Evolutionary conservation across 1,139 yeast genomes (phyloP).

Genomic region (Kurtzmaniella quercitrusa): DNA sequence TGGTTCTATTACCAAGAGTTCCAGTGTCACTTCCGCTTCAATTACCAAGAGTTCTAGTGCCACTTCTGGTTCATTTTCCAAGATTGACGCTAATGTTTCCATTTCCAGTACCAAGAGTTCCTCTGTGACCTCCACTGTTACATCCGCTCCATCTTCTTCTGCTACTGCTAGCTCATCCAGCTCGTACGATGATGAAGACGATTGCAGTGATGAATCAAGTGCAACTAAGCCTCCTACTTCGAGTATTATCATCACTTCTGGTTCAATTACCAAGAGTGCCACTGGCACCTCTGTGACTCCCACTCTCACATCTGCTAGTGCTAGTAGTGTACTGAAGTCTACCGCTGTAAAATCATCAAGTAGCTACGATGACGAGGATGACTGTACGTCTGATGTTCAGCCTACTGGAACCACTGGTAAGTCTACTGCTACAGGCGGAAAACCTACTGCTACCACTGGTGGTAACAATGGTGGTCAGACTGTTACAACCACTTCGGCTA

Average conservation of each 20-base stretch:
- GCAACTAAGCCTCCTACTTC: not conserved
- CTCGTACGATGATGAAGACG: not conserved
- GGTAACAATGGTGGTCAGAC: not conserved
- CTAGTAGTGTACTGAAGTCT: slow-evolving; percentile 3
- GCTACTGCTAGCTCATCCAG: not conserved
- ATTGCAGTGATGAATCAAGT: not conserved
- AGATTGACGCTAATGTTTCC: too few species aligned
- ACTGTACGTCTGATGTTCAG: slow-evolving; percentile 9
- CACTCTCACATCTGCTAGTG: slow-evolving; percentile 1
- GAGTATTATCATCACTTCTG: not conserved
- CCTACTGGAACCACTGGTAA: slow-evolving; percentile 8
- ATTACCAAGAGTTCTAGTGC: not conserved
- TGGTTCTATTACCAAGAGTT: too few species aligned
- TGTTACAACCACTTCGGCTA: not conserved
- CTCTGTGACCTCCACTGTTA: slow-evolving; percentile 2
- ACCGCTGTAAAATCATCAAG: slow-evolving; percentile 5
- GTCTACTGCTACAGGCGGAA: too few species aligned
- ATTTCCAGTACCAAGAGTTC: too few species aligned
- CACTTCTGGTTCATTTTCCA: too few species aligned
- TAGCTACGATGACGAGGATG: slow-evolving; percentile 13
- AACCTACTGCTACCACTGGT: slow-evolving; percentile 7
- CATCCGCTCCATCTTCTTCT: slow-evolving; percentile 1
- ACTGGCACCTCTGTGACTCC: not conserved
- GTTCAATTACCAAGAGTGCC: not conserved
- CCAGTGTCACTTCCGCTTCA: too few species aligned